These are phyloP conservation scores for Raphanus sativus DNA, from an alignment of 345 rosid genomes.

Conservation along the genomic window DNA sequence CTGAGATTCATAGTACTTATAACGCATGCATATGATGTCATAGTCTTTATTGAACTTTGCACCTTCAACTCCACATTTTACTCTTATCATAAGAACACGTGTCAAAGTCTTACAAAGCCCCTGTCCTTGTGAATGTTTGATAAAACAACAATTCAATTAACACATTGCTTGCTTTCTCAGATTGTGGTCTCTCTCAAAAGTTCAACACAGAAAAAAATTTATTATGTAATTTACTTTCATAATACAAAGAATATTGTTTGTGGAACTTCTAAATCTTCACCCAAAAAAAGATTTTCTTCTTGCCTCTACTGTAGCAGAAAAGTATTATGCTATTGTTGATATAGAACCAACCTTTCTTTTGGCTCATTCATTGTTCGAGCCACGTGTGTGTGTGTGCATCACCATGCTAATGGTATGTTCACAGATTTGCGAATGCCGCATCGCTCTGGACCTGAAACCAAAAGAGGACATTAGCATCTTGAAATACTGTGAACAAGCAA, in stretches of 20 bases:
- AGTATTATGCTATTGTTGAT: not conserved
- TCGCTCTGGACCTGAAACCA: slow-evolving; percentile 15
- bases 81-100: not conserved
- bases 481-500: not conserved
- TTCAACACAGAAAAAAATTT: not conserved
- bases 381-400: slow-evolving; percentile 1
- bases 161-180: slow-evolving; percentile 4
- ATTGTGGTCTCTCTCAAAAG: not conserved
- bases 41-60: not conserved
- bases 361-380: not conserved
- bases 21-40: not conserved
- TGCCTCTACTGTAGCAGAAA: not conserved
- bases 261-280: not conserved
- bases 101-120: not conserved
- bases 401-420: not conserved
- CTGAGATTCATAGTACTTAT: not conserved
- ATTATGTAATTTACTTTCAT: not conserved
- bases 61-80: not conserved
- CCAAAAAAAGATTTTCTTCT: not conserved
- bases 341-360: not conserved
- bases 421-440: not conserved
- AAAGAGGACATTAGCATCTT: not conserved
- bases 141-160: not conserved
- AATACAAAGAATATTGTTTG: not conserved
- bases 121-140: not conserved